phyloP scores from a whole-genome alignment of 2,329 filamentous ascomycete genomes.

The Aspergillus tubingensis region DNA sequence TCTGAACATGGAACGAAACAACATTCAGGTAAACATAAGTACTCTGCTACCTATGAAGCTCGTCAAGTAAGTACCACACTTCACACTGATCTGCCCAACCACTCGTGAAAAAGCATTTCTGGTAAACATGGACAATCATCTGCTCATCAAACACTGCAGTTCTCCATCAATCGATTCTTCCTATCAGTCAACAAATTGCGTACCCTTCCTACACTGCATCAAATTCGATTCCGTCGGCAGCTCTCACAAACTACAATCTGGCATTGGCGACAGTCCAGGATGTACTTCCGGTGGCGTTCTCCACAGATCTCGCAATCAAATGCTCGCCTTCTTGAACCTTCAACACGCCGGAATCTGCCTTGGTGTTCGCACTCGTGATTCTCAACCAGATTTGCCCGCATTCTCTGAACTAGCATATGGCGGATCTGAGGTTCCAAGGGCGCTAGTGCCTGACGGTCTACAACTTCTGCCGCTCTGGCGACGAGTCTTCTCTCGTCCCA shows the following conservation, averaged over 20 bases:
- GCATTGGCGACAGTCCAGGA: conserved; percentile 5
- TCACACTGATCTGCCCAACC: too few relatives aligned
- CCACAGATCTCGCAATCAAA: neutral
- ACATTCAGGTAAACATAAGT: too few relatives aligned
- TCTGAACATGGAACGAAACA: too few relatives aligned
- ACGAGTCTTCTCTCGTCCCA: neutral
- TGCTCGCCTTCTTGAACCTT: neutral
- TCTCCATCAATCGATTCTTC: neutral
- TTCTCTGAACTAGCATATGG: too few relatives aligned
- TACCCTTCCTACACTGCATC: neutral
- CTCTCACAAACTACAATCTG: neutral
- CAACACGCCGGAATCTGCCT: neutral
- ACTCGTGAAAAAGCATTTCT: too few relatives aligned
- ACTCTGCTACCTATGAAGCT: too few relatives aligned
- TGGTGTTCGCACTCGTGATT: conserved; percentile 3
- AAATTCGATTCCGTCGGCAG: conserved; percentile 1
- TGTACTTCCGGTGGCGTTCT: neutral
- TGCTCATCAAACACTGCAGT: too few relatives aligned
- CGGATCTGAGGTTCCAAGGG: neutral
- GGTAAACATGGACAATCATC: too few relatives aligned
- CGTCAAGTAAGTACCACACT: too few relatives aligned
- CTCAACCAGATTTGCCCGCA: neutral
- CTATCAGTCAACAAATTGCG: too few relatives aligned
- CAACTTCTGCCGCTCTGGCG: neutral
- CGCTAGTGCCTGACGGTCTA: neutral